A percentile compares a stretch with the other conserved stretches of the same genome.
phyloP scores from a whole-genome alignment of 805 yeast genomes.

The Isabelozyma pseudorhagii region DNA sequence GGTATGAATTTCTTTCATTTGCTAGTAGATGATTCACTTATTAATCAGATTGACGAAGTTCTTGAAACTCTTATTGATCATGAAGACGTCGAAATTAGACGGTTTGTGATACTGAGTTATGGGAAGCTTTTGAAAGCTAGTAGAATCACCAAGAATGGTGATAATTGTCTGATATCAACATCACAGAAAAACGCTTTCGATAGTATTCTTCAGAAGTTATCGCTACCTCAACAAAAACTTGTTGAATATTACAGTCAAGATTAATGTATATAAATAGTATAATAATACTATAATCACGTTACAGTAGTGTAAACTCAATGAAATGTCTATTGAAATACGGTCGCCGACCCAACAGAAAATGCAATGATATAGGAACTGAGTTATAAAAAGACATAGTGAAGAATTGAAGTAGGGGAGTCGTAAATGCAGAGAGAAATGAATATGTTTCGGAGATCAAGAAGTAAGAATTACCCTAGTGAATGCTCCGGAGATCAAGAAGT shows the following conservation, averaged over 20 bases:
- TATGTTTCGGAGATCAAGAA: background rate
- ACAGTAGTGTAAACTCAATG: background rate
- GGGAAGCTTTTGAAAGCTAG: constrained; percentile 27
- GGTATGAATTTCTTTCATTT: constrained; percentile 13
- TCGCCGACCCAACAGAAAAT: background rate
- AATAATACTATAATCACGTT: background rate
- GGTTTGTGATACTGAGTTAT: constrained; percentile 35
- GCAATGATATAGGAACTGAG: background rate
- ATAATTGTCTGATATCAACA: constrained; percentile 7
- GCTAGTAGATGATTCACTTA: constrained; percentile 13
- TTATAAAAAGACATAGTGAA: background rate
- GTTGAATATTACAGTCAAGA: constrained; percentile 42
- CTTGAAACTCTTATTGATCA: constrained; percentile 25
- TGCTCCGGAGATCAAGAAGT: background rate
- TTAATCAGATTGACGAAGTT: constrained; percentile 23
- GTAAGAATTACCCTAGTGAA: background rate
- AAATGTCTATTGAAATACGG: background rate
- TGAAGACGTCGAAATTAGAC: constrained; percentile 33
- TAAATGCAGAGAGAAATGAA: background rate
- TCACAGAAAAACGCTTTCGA: constrained; percentile 13
- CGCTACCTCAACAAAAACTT: constrained; percentile 43
- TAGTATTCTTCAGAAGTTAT: constrained; percentile 33
- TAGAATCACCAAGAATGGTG: constrained; percentile 12
- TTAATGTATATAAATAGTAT: background rate
- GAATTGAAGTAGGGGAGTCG: background rate